phyloP scores from a whole-genome alignment of 345 rosid species.

The Heritiera fomes region DNA sequence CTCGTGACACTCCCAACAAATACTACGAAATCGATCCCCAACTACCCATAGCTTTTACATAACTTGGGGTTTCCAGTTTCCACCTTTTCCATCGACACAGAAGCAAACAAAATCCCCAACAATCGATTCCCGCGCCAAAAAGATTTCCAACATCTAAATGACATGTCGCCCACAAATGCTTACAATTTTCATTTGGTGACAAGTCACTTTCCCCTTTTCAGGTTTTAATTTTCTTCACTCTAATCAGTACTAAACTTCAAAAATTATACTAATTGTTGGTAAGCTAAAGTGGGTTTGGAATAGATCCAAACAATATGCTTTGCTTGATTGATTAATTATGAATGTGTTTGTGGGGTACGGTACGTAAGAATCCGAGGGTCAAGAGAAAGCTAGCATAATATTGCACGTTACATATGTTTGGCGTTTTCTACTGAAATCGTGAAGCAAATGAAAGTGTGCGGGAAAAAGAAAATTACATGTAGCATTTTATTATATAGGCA shows the following conservation, averaged over 20 bases:
- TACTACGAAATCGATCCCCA: neutral
- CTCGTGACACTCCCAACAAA: neutral
- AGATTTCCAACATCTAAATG: conserved; percentile 12
- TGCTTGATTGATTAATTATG: neutral
- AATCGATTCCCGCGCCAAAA: neutral
- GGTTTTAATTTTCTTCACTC: neutral
- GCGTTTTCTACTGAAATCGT: neutral
- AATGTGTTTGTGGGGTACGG: neutral
- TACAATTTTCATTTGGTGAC: neutral
- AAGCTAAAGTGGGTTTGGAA: conserved; percentile 2
- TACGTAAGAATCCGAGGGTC: neutral
- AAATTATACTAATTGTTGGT: neutral
- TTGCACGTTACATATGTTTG: neutral
- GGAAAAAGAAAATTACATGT: neutral
- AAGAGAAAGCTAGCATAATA: too few species aligned
- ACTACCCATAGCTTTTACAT: neutral
- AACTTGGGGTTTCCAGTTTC: neutral
- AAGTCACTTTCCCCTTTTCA: conserved; percentile 10
- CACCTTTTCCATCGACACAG: neutral
- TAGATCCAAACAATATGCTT: neutral
- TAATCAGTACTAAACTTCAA: neutral
- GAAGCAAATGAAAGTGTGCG: neutral
- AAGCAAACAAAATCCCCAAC: neutral
- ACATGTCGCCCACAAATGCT: neutral
- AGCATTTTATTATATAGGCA: neutral